Evolutionary conservation across 148 eudicot species (phyloP).

Genomic region (Cornus controversa): DNA sequence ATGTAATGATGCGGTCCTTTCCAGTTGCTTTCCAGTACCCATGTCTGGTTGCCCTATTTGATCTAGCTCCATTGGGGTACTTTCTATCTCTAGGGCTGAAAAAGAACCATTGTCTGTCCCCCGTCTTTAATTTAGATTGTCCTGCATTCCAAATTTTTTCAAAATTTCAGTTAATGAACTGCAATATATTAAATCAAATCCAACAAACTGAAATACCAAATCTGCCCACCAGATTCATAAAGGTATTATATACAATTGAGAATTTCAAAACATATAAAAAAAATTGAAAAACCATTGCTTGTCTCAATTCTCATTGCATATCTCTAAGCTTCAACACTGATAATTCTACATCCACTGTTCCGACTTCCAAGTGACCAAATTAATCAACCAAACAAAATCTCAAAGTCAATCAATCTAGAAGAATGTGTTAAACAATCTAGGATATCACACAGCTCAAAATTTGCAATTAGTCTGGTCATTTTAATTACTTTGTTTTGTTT

Average conservation of each 20-base stretch:
- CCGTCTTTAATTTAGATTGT: slow-evolving; percentile 58
- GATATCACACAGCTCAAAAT: neutral
- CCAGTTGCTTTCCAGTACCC: slow-evolving; percentile 99
- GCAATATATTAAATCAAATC: neutral
- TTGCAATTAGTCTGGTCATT: neutral
- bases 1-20: slow-evolving; percentile 69
- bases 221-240: neutral
- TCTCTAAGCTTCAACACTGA: slow-evolving; percentile 10
- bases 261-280: neutral
- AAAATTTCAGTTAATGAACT: slow-evolving; percentile 12
- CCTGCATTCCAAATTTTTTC: slow-evolving; percentile 25
- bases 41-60: slow-evolving; percentile 72
- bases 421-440: neutral
- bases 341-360: slow-evolving; percentile 25
- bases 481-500: neutral
- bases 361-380: neutral
- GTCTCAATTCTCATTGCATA: neutral
- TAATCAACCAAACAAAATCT: slow-evolving; percentile 5
- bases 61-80: slow-evolving; percentile 84
- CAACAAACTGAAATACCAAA: neutral
- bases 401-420: neutral
- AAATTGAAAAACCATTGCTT: neutral
- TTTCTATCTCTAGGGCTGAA: slow-evolving; percentile 91
- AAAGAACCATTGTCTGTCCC: slow-evolving; percentile 94
- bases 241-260: neutral